Base-by-base conservation (phyloP, 805 yeast genomes). In the Ogataea methanolica region DNA sequence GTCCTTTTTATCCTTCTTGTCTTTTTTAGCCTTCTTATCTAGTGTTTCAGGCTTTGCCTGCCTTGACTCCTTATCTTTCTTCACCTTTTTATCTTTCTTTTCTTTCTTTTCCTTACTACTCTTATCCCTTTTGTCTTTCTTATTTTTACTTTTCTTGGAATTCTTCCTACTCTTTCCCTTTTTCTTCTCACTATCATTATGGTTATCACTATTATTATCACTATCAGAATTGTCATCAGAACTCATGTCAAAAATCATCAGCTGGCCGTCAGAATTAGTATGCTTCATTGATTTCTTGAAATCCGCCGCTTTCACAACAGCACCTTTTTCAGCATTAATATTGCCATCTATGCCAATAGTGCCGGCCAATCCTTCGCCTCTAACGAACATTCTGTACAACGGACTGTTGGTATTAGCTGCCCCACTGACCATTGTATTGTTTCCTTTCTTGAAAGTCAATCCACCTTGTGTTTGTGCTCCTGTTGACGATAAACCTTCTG, bases 331-430 rank as follows among this genome's bases (percentile, higher is more conserved):
- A 21, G 46, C 48, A 22, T 49, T 42, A 9, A 64, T 21, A 11
- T 12, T 34, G 12, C 22, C 37, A 5, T 33, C 33, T 7, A 1
- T 38, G 1, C 78, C 83, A 5, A 80, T 78, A 0, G 96, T 86
- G 1, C 97, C 98, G 37, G 78, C 75, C 47, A 92, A 67, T 1
- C 94, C 85, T 55, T 86, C 92, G 0, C 98, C 99, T 55, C 79
- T 76, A 1, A 90, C 95, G 71, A 92, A 92, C 88, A 85, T 82
- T 50, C 79, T 69, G 59, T 92, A 94, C 46, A 94, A 68, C 1
- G 96, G 95, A 5, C 94, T 84, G 31, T 26, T 26, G 33, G 70
- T 71, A 2, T 74, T 68, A 57, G 76, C 75, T 2, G 80, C 68
- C 43, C 77, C 69, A 34, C 72, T 76, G 42, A 68, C 66, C 6